phyloP scores from a whole-genome alignment of 805 yeast species.

The Metschnikowia colocasiae region DNA sequence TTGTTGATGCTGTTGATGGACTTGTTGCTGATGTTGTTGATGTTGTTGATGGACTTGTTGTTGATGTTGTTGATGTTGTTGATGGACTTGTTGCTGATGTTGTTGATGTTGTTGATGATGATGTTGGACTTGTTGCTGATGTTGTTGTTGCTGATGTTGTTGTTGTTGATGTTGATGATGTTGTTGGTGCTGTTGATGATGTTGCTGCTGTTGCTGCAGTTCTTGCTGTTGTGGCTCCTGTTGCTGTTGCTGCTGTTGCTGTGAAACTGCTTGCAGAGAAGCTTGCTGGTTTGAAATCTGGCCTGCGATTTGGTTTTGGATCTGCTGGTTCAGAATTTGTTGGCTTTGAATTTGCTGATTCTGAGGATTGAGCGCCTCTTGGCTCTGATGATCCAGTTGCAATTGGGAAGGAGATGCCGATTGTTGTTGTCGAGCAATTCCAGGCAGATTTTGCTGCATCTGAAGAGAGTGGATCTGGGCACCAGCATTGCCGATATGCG shows the following conservation, averaged over 20 bases:
- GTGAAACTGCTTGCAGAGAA: conserved; percentile 4
- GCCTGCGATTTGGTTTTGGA: background rate
- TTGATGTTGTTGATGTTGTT: background rate
- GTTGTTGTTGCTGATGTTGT: conserved; percentile 5
- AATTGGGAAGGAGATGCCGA: conserved; percentile 4
- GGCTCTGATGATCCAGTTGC: background rate
- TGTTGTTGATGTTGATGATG: conserved; percentile 5
- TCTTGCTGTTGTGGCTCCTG: background rate
- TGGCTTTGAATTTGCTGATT: background rate
- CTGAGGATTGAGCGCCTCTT: background rate
- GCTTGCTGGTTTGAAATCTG: background rate
- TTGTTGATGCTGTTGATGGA: conserved; percentile 1
- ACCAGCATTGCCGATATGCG: background rate
- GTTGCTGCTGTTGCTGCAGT: conserved; percentile 5
- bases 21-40: conserved; percentile 5
- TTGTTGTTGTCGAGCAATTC: conserved; percentile 3
- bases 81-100: conserved; percentile 6
- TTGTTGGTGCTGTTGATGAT: conserved; percentile 6
- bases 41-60: conserved; percentile 3
- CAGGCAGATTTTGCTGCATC: background rate
- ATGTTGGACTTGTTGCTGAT: conserved; percentile 4
- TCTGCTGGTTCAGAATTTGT: background rate
- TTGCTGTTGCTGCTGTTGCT: conserved; percentile 6
- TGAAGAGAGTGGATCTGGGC: background rate
- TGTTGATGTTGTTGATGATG: conserved; percentile 2